Evolutionary conservation across 805 yeast species (phyloP).

Genomic region (Schwanniomyces polymorphus): DNA sequence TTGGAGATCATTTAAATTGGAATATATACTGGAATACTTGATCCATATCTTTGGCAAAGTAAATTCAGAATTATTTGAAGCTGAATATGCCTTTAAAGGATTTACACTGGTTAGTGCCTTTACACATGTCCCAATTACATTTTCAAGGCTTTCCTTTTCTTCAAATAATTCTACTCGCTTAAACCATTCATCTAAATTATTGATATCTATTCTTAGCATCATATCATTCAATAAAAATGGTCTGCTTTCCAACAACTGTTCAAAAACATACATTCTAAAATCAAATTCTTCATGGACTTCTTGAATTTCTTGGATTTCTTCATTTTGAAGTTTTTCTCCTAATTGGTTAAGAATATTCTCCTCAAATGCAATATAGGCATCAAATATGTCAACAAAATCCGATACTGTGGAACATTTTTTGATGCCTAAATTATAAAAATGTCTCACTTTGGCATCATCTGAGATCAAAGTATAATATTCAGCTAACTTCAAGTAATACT

Average conservation of each 20-base stretch:
- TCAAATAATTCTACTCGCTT: conserved; percentile 51
- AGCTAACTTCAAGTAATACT: conserved; percentile 48
- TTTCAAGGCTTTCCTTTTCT: conserved; percentile 39
- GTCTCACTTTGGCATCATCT: conserved; percentile 20
- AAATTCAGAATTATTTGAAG: conserved; percentile 10
- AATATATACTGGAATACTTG: conserved; percentile 65
- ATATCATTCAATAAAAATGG: conserved; percentile 66
- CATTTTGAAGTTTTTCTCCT: conserved; percentile 13
- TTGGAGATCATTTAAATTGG: conserved; percentile 49
- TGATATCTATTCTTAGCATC: conserved; percentile 56
- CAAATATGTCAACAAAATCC: conserved; percentile 67
- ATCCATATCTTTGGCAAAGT: conserved; percentile 68
- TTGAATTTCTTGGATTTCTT: conserved; percentile 14
- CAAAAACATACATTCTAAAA: conserved; percentile 48
- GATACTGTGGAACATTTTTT: conserved; percentile 46
- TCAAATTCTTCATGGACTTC: conserved; percentile 31
- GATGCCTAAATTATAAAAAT: conserved; percentile 50
- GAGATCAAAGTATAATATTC: conserved; percentile 44
- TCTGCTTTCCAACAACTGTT: conserved; percentile 55
- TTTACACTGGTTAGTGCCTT: conserved; percentile 66
- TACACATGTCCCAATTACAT: conserved; percentile 52
- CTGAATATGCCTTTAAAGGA: conserved; percentile 47
- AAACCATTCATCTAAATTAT: conserved; percentile 70
- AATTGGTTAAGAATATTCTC: conserved; percentile 42
- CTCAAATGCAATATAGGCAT: conserved; percentile 59